phyloP scores from a whole-genome alignment of 2,329 filamentous ascomycete species.

The Diplodia scrobiculata region DNA sequence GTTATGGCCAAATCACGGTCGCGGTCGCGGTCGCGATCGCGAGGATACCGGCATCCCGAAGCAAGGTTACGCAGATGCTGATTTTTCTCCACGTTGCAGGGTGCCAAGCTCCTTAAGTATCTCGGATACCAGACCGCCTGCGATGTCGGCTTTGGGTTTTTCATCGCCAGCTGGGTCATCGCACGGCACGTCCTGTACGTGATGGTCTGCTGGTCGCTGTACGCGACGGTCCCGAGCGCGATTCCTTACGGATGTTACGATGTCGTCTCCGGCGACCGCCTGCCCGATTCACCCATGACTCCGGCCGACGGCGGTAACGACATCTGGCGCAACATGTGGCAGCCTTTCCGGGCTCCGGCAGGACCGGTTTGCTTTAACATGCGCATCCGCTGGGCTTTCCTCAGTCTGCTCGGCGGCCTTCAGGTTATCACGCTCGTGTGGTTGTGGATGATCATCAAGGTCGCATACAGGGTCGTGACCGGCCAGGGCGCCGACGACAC shows the following conservation, averaged over 20 bases:
- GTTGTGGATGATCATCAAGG: constrained; percentile 85
- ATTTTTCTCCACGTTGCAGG: constrained; percentile 1
- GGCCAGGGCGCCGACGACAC: constrained; percentile 80
- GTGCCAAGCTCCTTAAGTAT: constrained; percentile 93
- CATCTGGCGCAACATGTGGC: constrained; percentile 63
- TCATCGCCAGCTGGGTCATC: constrained; percentile 82
- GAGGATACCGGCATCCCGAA: background rate
- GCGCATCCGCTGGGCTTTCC: constrained; percentile 73
- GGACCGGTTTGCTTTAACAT: constrained; percentile 80
- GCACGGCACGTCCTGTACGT: constrained; percentile 81
- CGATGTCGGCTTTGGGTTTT: constrained; percentile 80
- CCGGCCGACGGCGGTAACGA: constrained; percentile 43
- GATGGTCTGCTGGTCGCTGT: constrained; percentile 80
- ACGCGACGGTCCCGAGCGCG: constrained; percentile 61
- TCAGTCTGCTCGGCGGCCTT: constrained; percentile 73
- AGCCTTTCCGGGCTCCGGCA: constrained; percentile 70
- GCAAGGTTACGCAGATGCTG: background rate
- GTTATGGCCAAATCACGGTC: background rate
- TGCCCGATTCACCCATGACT: constrained; percentile 6
- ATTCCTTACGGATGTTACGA: constrained; percentile 73
- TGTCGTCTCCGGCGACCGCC: constrained; percentile 41
- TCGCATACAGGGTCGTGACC: constrained; percentile 76
- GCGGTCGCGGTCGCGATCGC: background rate
- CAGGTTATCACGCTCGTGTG: constrained; percentile 81
- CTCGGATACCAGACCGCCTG: constrained; percentile 73